Percentiles rank a stretch among this genome's conserved stretches.
Evolutionary conservation across 331 rosid species (phyloP).

Genomic region (Erythrophleum ivorense): DNA sequence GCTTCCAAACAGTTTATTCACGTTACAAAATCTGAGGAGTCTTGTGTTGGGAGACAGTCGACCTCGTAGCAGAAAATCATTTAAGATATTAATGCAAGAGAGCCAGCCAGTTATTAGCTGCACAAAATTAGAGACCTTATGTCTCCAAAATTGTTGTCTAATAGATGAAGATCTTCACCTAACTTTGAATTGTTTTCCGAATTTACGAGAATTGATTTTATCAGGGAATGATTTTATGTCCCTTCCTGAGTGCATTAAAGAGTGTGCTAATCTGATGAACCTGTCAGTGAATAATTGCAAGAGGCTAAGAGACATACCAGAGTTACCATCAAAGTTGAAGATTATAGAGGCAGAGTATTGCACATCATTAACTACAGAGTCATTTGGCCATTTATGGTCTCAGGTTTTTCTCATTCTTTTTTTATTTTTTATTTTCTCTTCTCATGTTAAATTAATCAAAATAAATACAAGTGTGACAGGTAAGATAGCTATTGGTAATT

Average conservation of each 20-base stretch:
- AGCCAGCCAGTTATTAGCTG: neutral
- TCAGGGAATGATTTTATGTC: neutral
- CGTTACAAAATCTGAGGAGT: neutral
- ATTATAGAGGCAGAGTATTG: neutral
- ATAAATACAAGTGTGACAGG: neutral
- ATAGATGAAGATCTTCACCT: conserved; percentile 3
- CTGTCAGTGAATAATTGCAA: neutral
- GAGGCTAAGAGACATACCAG: neutral
- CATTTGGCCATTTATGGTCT: neutral
- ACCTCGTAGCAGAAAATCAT: neutral
- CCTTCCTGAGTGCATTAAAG: neutral
- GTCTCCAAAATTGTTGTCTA: neutral
- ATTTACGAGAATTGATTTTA: neutral
- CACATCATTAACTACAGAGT: neutral
- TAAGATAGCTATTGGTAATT: neutral
- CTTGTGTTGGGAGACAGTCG: neutral
- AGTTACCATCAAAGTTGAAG: neutral
- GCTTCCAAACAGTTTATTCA: neutral
- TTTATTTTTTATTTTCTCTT: neutral
- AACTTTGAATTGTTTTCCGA: neutral
- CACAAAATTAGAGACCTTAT: neutral
- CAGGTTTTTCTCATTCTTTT: neutral
- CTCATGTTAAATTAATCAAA: neutral
- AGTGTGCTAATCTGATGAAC: neutral
- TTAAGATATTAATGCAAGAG: neutral